These are phyloP conservation scores for Termitomyces sp. DNA, from an alignment of 768 basidiomycete genomes.

Conservation along the genomic window DNA sequence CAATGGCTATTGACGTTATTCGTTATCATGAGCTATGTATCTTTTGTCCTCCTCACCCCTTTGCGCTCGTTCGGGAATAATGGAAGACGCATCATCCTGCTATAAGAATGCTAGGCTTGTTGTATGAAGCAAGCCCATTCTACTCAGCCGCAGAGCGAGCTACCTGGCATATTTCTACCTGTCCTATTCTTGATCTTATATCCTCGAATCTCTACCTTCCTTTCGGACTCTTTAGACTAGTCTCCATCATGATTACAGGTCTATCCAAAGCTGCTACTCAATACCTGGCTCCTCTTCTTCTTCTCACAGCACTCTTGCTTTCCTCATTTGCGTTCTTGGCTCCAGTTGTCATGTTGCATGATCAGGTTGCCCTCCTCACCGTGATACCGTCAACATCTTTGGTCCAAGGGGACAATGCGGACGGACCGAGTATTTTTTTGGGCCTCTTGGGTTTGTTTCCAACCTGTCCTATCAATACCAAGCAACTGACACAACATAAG, in stretches of 20 bases:
- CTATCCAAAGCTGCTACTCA: constrained; percentile 66
- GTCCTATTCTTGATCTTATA: constrained; percentile 4
- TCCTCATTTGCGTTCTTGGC: constrained; percentile 67
- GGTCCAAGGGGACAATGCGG: constrained; percentile 33
- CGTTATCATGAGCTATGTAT: not conserved
- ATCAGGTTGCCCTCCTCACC: constrained; percentile 59
- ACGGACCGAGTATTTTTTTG: constrained; percentile 67
- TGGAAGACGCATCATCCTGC: not conserved
- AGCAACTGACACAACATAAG: constrained; percentile 29
- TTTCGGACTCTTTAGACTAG: not conserved
- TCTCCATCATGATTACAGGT: constrained; percentile 56
- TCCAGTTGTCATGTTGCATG: constrained; percentile 55
- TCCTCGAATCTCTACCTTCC: not conserved
- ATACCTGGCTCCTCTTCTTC: constrained; percentile 64
- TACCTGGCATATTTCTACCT: constrained; percentile 9
- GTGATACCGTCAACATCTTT: constrained; percentile 53
- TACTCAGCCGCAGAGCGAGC: constrained; percentile 25
- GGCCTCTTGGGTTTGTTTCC: constrained; percentile 56
- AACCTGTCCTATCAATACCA: not conserved
- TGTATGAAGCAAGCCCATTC: constrained; percentile 7
- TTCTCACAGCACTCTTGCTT: constrained; percentile 63
- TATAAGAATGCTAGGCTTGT: constrained; percentile 5
- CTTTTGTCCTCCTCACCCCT: not conserved
- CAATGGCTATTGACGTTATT: constrained; percentile 2
- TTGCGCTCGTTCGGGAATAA: constrained; percentile 7